Percentiles rank a stretch among this genome's conserved stretches.
Evolutionary conservation across 345 rosid genomes (phyloP).

Genomic region (Salix brachista): DNA sequence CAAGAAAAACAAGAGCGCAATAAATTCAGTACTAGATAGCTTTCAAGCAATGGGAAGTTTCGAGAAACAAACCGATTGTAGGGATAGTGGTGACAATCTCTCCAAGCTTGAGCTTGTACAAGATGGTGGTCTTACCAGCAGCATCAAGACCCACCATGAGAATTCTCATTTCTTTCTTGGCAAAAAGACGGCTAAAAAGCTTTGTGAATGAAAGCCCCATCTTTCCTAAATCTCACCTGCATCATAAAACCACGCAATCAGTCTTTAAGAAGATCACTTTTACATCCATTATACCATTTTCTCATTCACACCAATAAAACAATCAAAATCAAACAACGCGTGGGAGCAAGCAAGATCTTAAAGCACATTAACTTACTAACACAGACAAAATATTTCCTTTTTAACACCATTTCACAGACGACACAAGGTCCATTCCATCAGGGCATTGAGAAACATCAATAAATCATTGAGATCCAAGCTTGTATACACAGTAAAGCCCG

Average conservation of each 20-base stretch:
- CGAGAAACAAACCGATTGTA: constrained; percentile 10
- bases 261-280: no score
- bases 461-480: not conserved
- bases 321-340: not conserved
- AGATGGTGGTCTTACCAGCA: constrained; percentile 19
- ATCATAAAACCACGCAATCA: not conserved
- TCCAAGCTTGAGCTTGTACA: constrained; percentile 22
- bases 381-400: not conserved
- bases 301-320: not conserved
- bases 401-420: no score
- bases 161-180: constrained; percentile 20
- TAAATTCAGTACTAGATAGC: not conserved
- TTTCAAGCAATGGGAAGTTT: not conserved
- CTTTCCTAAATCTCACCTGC: not conserved
- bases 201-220: constrained; percentile 21
- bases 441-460: no score
- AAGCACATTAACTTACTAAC: no score
- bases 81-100: constrained; percentile 23
- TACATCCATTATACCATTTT: no score
- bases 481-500: no score
- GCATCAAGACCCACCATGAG: constrained; percentile 22
- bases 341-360: not conserved
- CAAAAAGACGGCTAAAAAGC: constrained; percentile 20
- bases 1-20: not conserved
- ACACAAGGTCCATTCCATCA: not conserved